Conservation (phyloP, 1,284 basidiomycete species). For the Wolfiporia cocos region DNA sequence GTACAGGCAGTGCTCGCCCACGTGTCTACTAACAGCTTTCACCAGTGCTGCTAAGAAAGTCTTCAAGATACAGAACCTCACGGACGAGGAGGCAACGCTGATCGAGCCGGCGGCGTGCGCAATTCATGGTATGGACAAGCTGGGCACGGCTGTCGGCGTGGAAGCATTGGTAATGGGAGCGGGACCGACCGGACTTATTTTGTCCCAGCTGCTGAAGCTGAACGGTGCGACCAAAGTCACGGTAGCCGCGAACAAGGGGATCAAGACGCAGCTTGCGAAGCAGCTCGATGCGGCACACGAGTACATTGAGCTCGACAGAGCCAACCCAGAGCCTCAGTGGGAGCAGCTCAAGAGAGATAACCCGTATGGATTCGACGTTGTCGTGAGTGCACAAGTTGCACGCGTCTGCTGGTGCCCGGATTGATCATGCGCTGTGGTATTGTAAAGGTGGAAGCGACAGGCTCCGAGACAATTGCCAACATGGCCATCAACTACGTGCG, state of each 20-base stretch:
- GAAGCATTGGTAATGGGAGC: slow-evolving; percentile 47
- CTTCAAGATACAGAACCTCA: slow-evolving; percentile 56
- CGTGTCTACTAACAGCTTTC: not conserved
- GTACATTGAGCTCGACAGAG: slow-evolving; percentile 52
- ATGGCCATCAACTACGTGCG: slow-evolving; percentile 57
- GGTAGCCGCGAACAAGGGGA: slow-evolving; percentile 48
- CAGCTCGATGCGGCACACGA: slow-evolving; percentile 46
- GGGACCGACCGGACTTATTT: slow-evolving; percentile 50
- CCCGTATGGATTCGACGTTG: slow-evolving; percentile 58
- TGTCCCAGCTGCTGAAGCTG: slow-evolving; percentile 54
- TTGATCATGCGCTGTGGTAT: not conserved
- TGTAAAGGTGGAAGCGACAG: slow-evolving; percentile 45
- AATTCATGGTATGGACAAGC: slow-evolving; percentile 58
- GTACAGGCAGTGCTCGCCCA: not conserved
- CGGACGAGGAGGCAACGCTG: slow-evolving; percentile 54
- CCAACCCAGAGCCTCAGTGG: slow-evolving; percentile 47
- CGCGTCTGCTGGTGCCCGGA: no score
- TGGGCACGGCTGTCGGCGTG: slow-evolving; percentile 46
- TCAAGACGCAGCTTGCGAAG: slow-evolving; percentile 56
- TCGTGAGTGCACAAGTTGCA: slow-evolving; percentile 26
- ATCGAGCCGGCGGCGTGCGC: slow-evolving; percentile 60
- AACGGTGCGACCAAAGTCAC: slow-evolving; percentile 46
- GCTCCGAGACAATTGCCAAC: slow-evolving; percentile 50
- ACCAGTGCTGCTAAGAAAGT: slow-evolving; percentile 39
- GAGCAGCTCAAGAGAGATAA: slow-evolving; percentile 50